These are phyloP conservation scores for Eucalyptus marginata DNA, from an alignment of 345 rosid species.

Conservation along the genomic window DNA sequence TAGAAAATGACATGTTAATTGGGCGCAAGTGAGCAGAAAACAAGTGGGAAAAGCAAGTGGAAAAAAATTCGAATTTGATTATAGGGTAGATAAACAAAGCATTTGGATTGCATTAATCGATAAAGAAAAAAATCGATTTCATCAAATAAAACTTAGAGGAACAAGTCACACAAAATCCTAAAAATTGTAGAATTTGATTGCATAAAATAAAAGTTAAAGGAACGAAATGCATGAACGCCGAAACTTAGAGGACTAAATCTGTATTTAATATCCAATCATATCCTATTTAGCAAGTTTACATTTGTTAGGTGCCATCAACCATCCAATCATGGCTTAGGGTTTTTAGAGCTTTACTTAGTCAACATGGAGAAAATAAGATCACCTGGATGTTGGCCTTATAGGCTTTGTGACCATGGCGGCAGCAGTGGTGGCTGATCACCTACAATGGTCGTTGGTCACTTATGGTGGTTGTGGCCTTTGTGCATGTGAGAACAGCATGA, in stretches of 20 bases:
- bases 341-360: neutral
- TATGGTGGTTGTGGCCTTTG: fast-evolving
- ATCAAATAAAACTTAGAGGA: neutral
- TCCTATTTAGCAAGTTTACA: neutral
- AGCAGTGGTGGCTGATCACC: fast-evolving
- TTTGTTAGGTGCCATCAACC: neutral
- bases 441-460: fast-evolving
- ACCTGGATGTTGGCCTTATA: neutral
- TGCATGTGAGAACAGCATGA: fast-evolving
- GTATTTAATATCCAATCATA: neutral
- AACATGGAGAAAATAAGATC: neutral
- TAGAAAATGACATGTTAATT: neutral
- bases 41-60: neutral
- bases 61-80: neutral
- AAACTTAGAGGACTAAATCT: neutral
- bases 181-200: neutral
- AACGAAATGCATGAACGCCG: neutral
- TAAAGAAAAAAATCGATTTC: neutral
- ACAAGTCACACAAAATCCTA: neutral
- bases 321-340: neutral
- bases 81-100: neutral
- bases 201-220: neutral
- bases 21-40: neutral
- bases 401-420: neutral
- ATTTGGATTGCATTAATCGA: neutral